Base-by-base conservation (phyloP, 2,329 filamentous ascomycete genomes). In the Blumeria hordei region DNA sequence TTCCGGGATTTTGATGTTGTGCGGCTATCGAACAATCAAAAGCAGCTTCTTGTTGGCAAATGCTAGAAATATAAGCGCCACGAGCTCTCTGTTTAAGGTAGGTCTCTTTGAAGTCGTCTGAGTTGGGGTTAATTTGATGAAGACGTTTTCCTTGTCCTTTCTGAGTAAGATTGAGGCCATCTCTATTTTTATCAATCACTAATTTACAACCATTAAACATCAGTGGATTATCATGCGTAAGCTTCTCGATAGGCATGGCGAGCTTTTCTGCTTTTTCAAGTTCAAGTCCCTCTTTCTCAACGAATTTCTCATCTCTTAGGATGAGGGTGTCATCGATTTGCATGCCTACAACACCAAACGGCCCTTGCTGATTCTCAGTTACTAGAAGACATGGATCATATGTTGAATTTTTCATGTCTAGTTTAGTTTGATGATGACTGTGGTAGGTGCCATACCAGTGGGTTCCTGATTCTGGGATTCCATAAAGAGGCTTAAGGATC, bases 311-410 rank as follows among this genome's bases (percentile, higher is more conserved):
- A n/a, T 45, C 41, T 16, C 41, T 7, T 16, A 45, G 41, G n/a
- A 45, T 45, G 9, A 45, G 41, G 8, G 41, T 45, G 21, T 45
- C 41, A 18, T 45, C 7, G 11, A 33, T 52, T 28, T 52, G 50
- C 34, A 52, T 52, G 14, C 54, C 54, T 32, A 55, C 49, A 43
- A 55, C 18, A 7, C 47, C 47, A 51, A 51, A 51, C 11, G 16
- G 6, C 6, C 34, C n/a, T 6, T 37, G n/a, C 9, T 12, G 11
- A 45, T 14, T 18, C 35, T 16, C 37, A 5, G 50, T 36, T 9
- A 39, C 39, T 37, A 52, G 32, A 10, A 52, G 50, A n/a, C 33
- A 52, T 18, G 33, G 33, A 37, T 52, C 50, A 39, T 52, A 52
- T 8, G 50, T 37, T 16, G 33, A 52, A 6, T 33, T 34, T 52